phyloP scores from a whole-genome alignment of 2,329 filamentous ascomycete genomes.

The Colletotrichum agaves region DNA sequence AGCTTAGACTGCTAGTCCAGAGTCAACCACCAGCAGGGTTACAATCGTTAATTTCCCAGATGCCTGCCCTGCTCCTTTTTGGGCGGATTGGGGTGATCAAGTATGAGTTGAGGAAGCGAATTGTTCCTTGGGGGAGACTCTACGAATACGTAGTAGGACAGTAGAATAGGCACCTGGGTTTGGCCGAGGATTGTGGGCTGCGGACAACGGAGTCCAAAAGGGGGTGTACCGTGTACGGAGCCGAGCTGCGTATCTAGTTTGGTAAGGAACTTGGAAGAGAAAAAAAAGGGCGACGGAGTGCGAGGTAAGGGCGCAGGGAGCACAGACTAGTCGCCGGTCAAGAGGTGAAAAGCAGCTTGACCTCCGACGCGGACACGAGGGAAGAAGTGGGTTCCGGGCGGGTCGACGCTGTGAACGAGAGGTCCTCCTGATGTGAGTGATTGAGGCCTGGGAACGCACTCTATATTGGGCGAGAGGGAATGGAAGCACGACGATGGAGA shows the following conservation, averaged over 20 bases:
- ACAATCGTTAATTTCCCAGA: slow-evolving; percentile 40
- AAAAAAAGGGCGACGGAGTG: neutral
- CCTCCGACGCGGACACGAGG: slow-evolving; percentile 29
- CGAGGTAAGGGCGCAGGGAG: slow-evolving; percentile 9
- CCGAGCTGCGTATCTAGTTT: neutral
- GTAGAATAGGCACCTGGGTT: neutral
- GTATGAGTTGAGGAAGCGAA: slow-evolving; percentile 26
- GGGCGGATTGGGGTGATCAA: slow-evolving; percentile 4
- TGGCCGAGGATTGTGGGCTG: no score
- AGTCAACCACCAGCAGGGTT: slow-evolving; percentile 36
- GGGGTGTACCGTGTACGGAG: neutral
- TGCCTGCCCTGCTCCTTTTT: slow-evolving; percentile 32
- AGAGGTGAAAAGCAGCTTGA: slow-evolving; percentile 29
- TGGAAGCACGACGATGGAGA: neutral
- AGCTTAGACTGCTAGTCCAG: no score
- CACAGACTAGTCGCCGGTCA: slow-evolving; percentile 32
- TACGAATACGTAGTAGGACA: neutral
- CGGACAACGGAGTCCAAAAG: neutral
- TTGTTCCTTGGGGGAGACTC: neutral
- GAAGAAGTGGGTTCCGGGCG: slow-evolving; percentile 33
- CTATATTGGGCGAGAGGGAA: neutral
- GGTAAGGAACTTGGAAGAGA: neutral
- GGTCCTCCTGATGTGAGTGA: neutral
- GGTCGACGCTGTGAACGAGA: slow-evolving; percentile 11
- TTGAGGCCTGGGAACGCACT: neutral